Conservation (phyloP, 2,329 filamentous ascomycete genomes). For the Chrysoporthe cubensis region DNA sequence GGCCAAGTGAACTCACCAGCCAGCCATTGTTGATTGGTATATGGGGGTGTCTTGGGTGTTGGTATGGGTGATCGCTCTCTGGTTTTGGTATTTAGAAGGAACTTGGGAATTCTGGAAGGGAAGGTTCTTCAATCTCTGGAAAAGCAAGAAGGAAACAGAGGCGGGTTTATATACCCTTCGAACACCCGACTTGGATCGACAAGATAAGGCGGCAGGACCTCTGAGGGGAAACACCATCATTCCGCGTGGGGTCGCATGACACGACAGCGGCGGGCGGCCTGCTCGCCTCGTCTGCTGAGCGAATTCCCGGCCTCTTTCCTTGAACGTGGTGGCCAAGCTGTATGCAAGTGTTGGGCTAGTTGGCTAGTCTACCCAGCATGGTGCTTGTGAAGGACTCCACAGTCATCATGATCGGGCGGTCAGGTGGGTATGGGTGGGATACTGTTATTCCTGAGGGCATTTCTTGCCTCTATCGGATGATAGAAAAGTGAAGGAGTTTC, state of each 20-base stretch:
- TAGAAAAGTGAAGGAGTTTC: neutral
- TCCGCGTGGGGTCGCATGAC: neutral
- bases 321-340: neutral
- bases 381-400: neutral
- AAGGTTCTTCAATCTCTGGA: no score
- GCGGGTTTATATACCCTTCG: conserved; percentile 9
- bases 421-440: neutral
- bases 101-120: neutral
- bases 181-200: neutral
- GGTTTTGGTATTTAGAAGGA: neutral
- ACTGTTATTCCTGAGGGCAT: neutral
- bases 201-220: neutral
- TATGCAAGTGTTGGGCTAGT: neutral
- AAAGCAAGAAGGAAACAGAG: neutral
- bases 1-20: conserved; percentile 6
- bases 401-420: neutral
- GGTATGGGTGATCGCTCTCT: neutral
- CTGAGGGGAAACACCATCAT: conserved; percentile 3
- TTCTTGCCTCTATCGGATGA: neutral
- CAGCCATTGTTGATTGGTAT: conserved; percentile 8
- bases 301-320: neutral
- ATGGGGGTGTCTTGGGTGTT: neutral
- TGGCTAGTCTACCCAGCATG: neutral
- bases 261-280: neutral
- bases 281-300: neutral